phyloP scores from a whole-genome alignment of 805 yeast species.

The Teunomyces atbi region DNA sequence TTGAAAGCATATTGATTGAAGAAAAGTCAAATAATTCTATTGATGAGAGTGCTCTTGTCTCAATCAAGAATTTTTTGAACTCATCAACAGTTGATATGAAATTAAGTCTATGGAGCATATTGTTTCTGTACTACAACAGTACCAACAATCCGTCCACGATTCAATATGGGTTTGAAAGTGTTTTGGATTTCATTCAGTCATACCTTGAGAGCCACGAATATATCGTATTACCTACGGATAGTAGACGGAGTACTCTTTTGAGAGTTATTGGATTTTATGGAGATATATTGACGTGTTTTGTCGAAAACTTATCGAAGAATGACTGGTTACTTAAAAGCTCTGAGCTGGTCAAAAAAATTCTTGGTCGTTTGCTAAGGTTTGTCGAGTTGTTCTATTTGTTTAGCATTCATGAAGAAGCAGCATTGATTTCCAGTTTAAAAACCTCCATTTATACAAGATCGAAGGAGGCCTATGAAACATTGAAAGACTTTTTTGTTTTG shows the following conservation, averaged over 20 bases:
- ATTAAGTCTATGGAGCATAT: constrained; percentile 71
- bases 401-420: constrained; percentile 52
- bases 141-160: constrained; percentile 29
- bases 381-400: constrained; percentile 49
- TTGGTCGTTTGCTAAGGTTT: constrained; percentile 24
- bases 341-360: constrained; percentile 8
- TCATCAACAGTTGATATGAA: constrained; percentile 65
- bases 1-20: constrained; percentile 48
- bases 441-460: constrained; percentile 46
- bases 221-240: constrained; percentile 15
- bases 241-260: constrained; percentile 44
- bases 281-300: constrained; percentile 43
- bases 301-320: constrained; percentile 20
- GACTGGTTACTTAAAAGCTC: constrained; percentile 33
- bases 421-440: constrained; percentile 33
- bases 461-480: constrained; percentile 37
- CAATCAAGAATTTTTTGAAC: constrained; percentile 61
- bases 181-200: constrained; percentile 43
- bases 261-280: constrained; percentile 54
- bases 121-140: constrained; percentile 54
- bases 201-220: constrained; percentile 27
- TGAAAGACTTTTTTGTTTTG: constrained; percentile 47
- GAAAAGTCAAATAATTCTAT: constrained; percentile 9
- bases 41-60: constrained; percentile 26
- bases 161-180: constrained; percentile 50